These are phyloP conservation scores for Tuber aestivum DNA, from an alignment of 495 filamentous ascomycete species.

Conservation along the genomic window DNA sequence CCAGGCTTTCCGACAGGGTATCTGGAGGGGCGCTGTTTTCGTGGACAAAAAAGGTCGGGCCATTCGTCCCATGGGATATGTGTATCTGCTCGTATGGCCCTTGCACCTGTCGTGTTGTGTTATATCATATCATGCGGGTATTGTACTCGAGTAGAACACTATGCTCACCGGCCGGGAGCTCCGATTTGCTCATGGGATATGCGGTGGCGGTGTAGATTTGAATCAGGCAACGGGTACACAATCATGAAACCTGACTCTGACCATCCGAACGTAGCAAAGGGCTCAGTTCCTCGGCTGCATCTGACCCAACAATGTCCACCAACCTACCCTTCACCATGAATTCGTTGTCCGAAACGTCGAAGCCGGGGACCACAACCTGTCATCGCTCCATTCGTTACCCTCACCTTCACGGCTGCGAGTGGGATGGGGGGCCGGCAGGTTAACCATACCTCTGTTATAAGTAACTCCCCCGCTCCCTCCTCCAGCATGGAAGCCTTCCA, in stretches of 20 bases:
- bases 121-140: not conserved
- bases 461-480: constrained; percentile 46
- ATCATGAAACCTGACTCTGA: not conserved
- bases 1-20: not conserved
- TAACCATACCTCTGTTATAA: constrained; percentile 56
- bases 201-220: not conserved
- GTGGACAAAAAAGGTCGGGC: not conserved
- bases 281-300: constrained; percentile 48
- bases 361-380: constrained; percentile 58
- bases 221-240: not conserved
- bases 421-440: not conserved
- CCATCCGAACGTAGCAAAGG: constrained; percentile 45
- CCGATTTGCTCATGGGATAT: not conserved
- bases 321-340: constrained; percentile 51
- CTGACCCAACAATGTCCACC: constrained; percentile 47
- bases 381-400: constrained; percentile 34
- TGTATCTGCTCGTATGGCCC: too few relatives aligned
- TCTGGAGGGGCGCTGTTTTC: not conserved
- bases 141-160: not conserved
- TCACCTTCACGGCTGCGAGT: not conserved
- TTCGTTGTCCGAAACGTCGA: constrained; percentile 60
- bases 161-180: not conserved
- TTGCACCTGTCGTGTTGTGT: too few relatives aligned
- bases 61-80: too few relatives aligned
- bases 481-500: constrained; percentile 57